Evolutionary conservation across 495 filamentous ascomycete genomes (phyloP), one percentile per base, ranked within the genome.

Genomic region (Platismatia glauca): DNA sequence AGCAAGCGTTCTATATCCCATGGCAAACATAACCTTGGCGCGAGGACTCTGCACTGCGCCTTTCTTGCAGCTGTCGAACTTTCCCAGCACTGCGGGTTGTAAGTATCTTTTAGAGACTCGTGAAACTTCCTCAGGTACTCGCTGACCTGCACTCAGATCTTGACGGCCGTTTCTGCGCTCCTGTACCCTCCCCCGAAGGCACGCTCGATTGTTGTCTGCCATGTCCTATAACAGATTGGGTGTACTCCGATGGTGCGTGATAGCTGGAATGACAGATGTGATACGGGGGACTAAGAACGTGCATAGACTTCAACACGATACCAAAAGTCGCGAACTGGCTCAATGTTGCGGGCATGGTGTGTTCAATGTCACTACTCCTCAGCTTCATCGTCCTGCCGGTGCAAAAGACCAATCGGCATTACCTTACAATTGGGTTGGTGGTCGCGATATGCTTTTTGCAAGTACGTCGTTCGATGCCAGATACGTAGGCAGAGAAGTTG

Each of bases 321-420:
- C 83, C 84, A 31, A 70, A 75, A 34, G 80, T 83, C 27, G 85
- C 89, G 11, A 86, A 88, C 72, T 95, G 87, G 86, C 74, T 97
- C 57, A 90, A 87, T 65, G 85, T 96, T 34, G 84, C 78, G 11
- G 81, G 89, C 61, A 80, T 91, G 38, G 77, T 85, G 37, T 83
- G 88, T 64, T 86, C 85, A 64, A 69, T 85, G 34, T 94, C 94
- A 68, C 76, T 97, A 59, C 78, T 97, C 11, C 46, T 92, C 16
- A 96, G 91, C 18, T 97, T 90, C 76, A 76, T 85, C 8, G 82
- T 89, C 18, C 80, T 98, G 55, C 90, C 95, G 2, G 83, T 88
- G n/a, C 89, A 94, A 72, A 90, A 86, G 76, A 96, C 95, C 22
- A 83, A 89, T 68, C 86, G 91, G 58, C 94, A 97, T 71, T 97